phyloP scores from a whole-genome alignment of 163 green algal species.

The Volvox carteri region DNA sequence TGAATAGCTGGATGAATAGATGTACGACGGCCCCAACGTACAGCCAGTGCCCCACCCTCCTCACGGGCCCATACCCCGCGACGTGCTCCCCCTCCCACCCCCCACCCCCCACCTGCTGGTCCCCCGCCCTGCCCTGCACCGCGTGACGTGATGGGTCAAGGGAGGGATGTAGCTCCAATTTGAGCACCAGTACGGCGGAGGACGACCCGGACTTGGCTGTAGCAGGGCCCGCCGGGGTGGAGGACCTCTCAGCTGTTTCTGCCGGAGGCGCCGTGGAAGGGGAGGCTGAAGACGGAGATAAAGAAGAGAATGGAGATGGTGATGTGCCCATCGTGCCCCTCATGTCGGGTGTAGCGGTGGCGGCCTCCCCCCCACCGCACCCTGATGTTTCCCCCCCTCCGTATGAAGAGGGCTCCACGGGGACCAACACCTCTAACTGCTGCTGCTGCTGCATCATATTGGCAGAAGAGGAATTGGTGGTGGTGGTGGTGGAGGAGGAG shows the following conservation, averaged over 20 bases:
- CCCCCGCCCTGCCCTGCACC: conserved; percentile 31
- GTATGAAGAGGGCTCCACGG: too few relatives aligned
- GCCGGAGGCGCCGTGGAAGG: background rate
- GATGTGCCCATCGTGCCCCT: background rate
- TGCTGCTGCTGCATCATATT: too few relatives aligned
- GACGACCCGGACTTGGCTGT: background rate
- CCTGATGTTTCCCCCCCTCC: too few relatives aligned
- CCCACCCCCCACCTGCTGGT: conserved; percentile 2
- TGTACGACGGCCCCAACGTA: too few relatives aligned
- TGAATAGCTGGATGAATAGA: too few relatives aligned
- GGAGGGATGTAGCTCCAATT: conserved; percentile 28
- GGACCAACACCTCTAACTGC: too few relatives aligned
- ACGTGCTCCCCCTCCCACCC: background rate
- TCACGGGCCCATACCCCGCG: too few relatives aligned
- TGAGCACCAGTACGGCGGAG: conserved; percentile 8
- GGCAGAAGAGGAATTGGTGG: too few relatives aligned
- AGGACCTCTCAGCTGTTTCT: too few relatives aligned
- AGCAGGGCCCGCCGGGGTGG: background rate
- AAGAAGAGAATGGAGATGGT: background rate
- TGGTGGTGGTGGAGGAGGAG: too few relatives aligned
- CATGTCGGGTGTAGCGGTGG: background rate
- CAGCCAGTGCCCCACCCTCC: background rate
- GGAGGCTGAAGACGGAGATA: background rate
- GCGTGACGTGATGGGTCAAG: background rate
- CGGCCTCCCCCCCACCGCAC: too few relatives aligned